phyloP scores from a whole-genome alignment of 169 alveolate species.

The Eimeria nieschulzi region DNA sequence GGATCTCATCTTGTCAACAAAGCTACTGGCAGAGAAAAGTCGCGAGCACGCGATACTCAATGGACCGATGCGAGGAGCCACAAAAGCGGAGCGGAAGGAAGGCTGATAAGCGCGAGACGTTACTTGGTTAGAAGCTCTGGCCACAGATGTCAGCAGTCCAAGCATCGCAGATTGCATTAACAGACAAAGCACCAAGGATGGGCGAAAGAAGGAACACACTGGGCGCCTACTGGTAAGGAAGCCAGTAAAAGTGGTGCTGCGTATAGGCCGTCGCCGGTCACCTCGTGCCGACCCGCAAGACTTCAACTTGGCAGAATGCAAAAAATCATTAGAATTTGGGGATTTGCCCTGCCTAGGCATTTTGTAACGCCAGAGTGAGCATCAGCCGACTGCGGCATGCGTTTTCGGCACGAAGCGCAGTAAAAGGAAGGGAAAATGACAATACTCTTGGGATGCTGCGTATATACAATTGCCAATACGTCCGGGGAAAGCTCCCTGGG shows the following conservation, averaged over 20 bases:
- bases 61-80: neutral
- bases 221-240: neutral
- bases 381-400: neutral
- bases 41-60: neutral
- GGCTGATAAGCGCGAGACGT: neutral
- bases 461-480: too few species aligned
- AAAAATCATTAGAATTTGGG: neutral
- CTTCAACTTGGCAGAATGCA: neutral
- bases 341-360: neutral
- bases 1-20: neutral
- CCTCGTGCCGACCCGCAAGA: neutral
- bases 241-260: neutral
- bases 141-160: neutral
- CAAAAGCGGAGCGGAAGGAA: neutral
- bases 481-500: too few species aligned
- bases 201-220: neutral
- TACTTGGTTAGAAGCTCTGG: neutral
- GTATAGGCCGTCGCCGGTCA: neutral
- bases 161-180: slow-evolving; percentile 1
- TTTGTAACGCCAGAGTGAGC: neutral
- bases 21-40: neutral
- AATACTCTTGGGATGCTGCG: too few species aligned
- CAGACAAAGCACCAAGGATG: neutral
- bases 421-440: too few species aligned
- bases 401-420: neutral